Percentiles rank a stretch among this genome's conserved stretches.
Conservation (phyloP, 306 rosid genomes). For the Vicia sativa region DNA sequence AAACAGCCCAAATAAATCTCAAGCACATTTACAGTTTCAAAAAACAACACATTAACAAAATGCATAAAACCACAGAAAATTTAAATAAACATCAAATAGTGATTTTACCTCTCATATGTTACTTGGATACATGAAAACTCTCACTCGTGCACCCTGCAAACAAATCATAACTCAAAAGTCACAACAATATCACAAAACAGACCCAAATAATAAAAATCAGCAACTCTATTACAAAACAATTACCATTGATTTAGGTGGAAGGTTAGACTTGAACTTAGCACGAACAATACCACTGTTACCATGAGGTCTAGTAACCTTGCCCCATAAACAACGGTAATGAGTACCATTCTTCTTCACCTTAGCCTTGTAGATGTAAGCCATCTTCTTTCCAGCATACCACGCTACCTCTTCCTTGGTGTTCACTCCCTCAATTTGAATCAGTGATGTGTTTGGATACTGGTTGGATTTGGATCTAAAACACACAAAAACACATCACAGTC, state of each 20-base stretch:
- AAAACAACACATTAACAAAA: not conserved
- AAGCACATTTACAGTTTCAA: not conserved
- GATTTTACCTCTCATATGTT: constrained; percentile 64
- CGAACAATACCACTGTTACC: constrained; percentile 93
- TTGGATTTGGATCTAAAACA: constrained; percentile 79
- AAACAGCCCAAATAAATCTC: not conserved
- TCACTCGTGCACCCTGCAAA: constrained; percentile 80
- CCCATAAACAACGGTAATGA: constrained; percentile 96
- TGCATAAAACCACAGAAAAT: not conserved
- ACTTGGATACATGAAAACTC: constrained; percentile 94
- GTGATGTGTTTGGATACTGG: constrained; percentile 85
- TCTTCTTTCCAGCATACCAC: constrained; percentile 79
- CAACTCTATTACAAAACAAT: not conserved
- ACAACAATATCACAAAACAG: not conserved
- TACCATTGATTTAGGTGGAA: constrained; percentile 95
- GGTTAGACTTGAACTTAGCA: constrained; percentile 86
- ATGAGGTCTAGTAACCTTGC: constrained; percentile 82
- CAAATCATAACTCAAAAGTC: not conserved
- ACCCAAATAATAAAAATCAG: not conserved
- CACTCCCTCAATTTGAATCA: constrained; percentile 88
- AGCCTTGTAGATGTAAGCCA: constrained; percentile 93
- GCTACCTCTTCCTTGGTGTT: constrained; percentile 93
- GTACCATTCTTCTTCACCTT: constrained; percentile 80
- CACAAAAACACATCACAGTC: not conserved
- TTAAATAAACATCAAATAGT: not conserved